phyloP scores from a whole-genome alignment of 148 eudicot genomes.

The Beta vulgaris region DNA sequence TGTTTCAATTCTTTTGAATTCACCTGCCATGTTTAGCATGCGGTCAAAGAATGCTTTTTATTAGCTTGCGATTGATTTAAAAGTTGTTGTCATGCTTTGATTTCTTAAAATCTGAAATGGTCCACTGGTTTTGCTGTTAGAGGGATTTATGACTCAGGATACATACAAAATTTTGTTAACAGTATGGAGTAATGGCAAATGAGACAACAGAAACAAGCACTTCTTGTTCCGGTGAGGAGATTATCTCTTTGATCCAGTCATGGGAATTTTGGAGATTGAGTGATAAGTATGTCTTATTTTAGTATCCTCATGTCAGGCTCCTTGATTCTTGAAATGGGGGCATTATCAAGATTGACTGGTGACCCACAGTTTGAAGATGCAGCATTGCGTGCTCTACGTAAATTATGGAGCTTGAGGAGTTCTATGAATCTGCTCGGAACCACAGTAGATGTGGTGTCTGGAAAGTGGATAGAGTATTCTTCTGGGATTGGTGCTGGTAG shows the following conservation, averaged over 20 bases:
- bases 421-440: slow-evolving; percentile 89
- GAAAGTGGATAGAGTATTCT: slow-evolving; percentile 89
- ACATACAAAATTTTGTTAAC: slow-evolving; percentile 65
- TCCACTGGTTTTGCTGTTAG: slow-evolving; percentile 49
- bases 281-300: slow-evolving; percentile 26
- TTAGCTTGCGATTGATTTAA: slow-evolving; percentile 18
- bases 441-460: slow-evolving; percentile 83
- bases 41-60: neutral
- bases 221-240: slow-evolving; percentile 82
- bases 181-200: slow-evolving; percentile 92
- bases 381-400: slow-evolving; percentile 86
- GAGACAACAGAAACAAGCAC: slow-evolving; percentile 99
- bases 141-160: slow-evolving; percentile 53
- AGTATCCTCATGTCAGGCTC: slow-evolving; percentile 57
- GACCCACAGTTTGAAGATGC: slow-evolving; percentile 78
- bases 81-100: slow-evolving; percentile 11
- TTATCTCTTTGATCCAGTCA: slow-evolving; percentile 11
- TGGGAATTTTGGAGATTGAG: neutral
- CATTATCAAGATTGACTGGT: slow-evolving; percentile 84
- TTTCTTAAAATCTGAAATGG: slow-evolving; percentile 24
- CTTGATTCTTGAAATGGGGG: slow-evolving; percentile 97
- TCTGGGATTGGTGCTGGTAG: slow-evolving; percentile 97
- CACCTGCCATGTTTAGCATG: neutral
- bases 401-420: slow-evolving; percentile 96
- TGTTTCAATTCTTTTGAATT: neutral